Conservation (phyloP, 1,284 basidiomycete species). For the Leccinum subspadiceum region DNA sequence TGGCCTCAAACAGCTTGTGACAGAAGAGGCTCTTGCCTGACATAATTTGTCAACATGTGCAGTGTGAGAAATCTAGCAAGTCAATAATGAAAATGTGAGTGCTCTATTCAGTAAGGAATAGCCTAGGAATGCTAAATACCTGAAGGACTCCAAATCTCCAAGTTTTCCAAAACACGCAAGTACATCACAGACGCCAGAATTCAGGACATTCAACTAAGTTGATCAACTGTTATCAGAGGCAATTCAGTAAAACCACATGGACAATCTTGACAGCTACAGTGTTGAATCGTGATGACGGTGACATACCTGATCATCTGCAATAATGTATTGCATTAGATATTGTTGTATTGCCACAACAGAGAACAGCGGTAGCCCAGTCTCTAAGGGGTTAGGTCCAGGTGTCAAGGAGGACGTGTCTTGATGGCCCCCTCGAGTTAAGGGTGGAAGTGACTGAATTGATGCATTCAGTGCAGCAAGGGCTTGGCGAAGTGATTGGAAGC, state of each 20-base stretch:
- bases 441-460: background rate
- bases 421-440: background rate
- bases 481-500: background rate
- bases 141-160: background rate
- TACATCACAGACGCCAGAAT: background rate
- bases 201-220: too few relatives aligned
- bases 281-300: too few relatives aligned
- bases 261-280: background rate
- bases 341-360: background rate
- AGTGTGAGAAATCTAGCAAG: background rate
- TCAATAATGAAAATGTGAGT: background rate
- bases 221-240: background rate
- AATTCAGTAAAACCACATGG: background rate
- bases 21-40: background rate
- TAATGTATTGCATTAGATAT: background rate
- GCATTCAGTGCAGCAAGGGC: background rate
- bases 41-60: background rate
- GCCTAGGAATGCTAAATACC: background rate
- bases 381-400: background rate
- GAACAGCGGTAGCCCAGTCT: background rate
- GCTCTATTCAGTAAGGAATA: background rate
- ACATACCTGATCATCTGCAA: background rate
- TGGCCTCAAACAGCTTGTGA: background rate
- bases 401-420: background rate
- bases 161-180: background rate